Conservation (phyloP, 306 rosid species). For the Elaeagnus macrophylla region DNA sequence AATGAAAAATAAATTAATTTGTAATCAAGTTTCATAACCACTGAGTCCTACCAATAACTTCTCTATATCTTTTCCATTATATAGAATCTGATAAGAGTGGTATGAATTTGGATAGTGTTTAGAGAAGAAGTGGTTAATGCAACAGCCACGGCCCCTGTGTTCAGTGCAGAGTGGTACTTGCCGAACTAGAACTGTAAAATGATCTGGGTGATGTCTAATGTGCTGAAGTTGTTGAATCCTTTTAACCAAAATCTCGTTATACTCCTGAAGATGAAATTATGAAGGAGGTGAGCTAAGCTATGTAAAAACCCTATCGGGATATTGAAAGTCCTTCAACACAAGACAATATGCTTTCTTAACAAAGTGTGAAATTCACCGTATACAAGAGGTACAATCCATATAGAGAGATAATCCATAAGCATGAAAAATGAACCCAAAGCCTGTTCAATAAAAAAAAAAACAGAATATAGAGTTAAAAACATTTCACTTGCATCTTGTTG, state of each 20-base stretch:
- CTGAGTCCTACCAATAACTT: slow-evolving; percentile 45
- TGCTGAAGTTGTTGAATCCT: slow-evolving; percentile 54
- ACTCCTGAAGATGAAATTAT: slow-evolving; percentile 51
- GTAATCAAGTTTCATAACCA: neutral
- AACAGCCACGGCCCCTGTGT: slow-evolving; percentile 55
- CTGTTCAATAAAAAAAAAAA: slow-evolving; percentile 35
- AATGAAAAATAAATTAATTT: neutral
- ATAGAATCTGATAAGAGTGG: slow-evolving; percentile 59
- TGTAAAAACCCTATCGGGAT: slow-evolving; percentile 18
- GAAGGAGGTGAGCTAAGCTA: slow-evolving; percentile 21
- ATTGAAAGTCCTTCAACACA: slow-evolving; percentile 6
- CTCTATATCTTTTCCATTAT: slow-evolving; percentile 45
- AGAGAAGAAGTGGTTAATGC: slow-evolving; percentile 66
- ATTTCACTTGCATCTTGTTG: neutral
- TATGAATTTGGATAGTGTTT: slow-evolving; percentile 53
- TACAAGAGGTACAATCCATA: slow-evolving; percentile 67
- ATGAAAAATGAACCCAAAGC: slow-evolving; percentile 87
- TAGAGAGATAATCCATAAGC: slow-evolving; percentile 71
- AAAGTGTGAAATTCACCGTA: slow-evolving; percentile 45
- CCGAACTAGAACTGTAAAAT: slow-evolving; percentile 62
- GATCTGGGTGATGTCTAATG: slow-evolving; percentile 61
- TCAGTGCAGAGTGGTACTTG: slow-evolving; percentile 72
- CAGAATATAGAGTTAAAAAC: slow-evolving; percentile 21
- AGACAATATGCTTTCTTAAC: neutral
- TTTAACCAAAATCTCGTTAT: slow-evolving; percentile 51